Evolutionary conservation across 306 rosid species (phyloP).

Genomic region (Gillenia trifoliata): DNA sequence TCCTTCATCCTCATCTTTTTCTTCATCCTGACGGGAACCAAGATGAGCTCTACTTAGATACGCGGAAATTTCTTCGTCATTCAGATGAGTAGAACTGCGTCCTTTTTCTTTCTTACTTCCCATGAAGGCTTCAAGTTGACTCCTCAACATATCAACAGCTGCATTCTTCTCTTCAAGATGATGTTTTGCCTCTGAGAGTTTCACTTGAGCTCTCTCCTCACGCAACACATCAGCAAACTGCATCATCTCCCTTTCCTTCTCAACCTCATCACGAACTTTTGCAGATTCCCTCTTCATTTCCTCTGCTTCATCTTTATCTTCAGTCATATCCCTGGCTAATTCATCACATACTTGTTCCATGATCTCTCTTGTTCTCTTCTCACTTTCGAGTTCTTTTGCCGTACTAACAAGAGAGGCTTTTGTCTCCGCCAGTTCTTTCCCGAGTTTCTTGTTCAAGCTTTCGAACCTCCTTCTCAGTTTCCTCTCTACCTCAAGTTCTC

Average conservation of each 20-base stretch:
- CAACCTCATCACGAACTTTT: conserved; percentile 55
- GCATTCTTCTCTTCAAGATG: conserved; percentile 70
- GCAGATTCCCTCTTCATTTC: conserved; percentile 51
- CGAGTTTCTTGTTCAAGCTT: conserved; percentile 93
- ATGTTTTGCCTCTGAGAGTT: conserved; percentile 67
- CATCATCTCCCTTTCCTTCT: conserved; percentile 78
- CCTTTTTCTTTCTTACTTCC: conserved; percentile 77
- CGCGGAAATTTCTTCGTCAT: conserved; percentile 60
- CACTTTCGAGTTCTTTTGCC: conserved; percentile 83
- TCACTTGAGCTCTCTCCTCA: conserved; percentile 76
- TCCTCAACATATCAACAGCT: conserved; percentile 77
- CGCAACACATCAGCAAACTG: conserved; percentile 54
- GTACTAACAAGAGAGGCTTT: conserved; percentile 74
- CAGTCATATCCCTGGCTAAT: conserved; percentile 65
- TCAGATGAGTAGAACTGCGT: conserved; percentile 45
- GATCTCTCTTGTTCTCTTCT: conserved; percentile 91
- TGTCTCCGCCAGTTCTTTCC: conserved; percentile 87
- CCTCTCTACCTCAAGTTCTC: conserved; percentile 87
- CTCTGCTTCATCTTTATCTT: conserved; percentile 60
- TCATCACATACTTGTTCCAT: conserved; percentile 80
- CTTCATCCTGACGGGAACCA: conserved; percentile 44
- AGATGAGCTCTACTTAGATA: conserved; percentile 52
- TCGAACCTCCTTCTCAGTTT: conserved; percentile 79
- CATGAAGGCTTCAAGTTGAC: conserved; percentile 81
- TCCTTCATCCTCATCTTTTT: conserved; percentile 66